Evolutionary conservation across 805 yeast species (phyloP), one percentile per base, ranked within the genome.

Genomic region (Hanseniaspora clermontiae): DNA sequence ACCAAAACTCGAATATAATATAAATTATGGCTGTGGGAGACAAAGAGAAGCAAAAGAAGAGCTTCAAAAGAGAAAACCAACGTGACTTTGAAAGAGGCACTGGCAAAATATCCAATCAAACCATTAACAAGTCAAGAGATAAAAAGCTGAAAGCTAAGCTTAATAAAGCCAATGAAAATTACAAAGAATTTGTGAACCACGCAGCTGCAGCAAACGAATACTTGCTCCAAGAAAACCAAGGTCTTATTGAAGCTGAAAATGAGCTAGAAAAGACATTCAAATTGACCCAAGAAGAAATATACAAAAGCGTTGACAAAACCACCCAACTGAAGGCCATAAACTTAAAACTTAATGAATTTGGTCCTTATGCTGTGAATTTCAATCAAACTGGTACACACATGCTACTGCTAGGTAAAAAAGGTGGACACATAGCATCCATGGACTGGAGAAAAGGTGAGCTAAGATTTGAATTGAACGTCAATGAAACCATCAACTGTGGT

Each of bases 371-470:
- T 5, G 66, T 86, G 10, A 89, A 91, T 67, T 93, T 84, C 67
- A 79, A 93, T 2, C 76, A 91, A 68, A 88, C 88, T 63, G 98
- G 99, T 55, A 81, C 96, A 59, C 84, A 83, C 60, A 68, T 93
- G 50, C 74, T 93, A 38, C 72, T 93, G 24, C 93, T 90, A 11
- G 99, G 99, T 19, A 76, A 76, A 49, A 88, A 87, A 67, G 99
- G 99, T 3, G 57, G 57, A 1, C 98, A 93, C 73, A 81, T 93
- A 52, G 97, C 98, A 0, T 80, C 93, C 1, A 83, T 93, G 75
- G 96, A 93, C 71, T 93, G 98, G 97, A 80, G 95, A 66, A 79
- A 81, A 42, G 97, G 97, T 14, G 75, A 73, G 42, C 71, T 91
- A 37, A 83, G 81, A 59, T 82, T 95, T 46, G 99, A 93, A 68